phyloP scores from a whole-genome alignment of 2,329 filamentous ascomycete genomes.

The Thelonectria blattea region DNA sequence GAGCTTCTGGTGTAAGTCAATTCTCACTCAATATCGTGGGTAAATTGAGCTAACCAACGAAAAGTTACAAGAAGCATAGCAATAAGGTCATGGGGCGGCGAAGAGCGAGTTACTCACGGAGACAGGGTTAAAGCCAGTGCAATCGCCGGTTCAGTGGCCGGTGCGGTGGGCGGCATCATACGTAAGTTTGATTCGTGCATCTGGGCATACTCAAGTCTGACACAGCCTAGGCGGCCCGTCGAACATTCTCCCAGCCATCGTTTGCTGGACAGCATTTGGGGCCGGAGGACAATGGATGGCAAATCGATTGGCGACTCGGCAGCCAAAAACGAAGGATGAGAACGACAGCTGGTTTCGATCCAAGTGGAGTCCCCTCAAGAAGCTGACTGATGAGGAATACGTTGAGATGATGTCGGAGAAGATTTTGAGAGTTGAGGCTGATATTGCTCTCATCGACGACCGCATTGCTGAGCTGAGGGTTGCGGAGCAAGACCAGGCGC shows the following conservation, averaged over 20 bases:
- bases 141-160: slow-evolving; percentile 74
- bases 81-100: slow-evolving; percentile 55
- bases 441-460: slow-evolving; percentile 81
- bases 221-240: slow-evolving; percentile 53
- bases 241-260: slow-evolving; percentile 58
- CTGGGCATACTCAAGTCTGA: slow-evolving; percentile 23
- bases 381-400: slow-evolving; percentile 76
- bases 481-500: slow-evolving; percentile 20
- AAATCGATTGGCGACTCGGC: slow-evolving; percentile 40
- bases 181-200: slow-evolving; percentile 48
- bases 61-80: slow-evolving; percentile 56
- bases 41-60: slow-evolving; percentile 17
- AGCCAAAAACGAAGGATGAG: slow-evolving; percentile 47
- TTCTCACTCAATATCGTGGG: neutral
- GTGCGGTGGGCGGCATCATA: slow-evolving; percentile 61
- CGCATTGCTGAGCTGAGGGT: slow-evolving; percentile 59
- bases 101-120: slow-evolving; percentile 57
- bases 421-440: slow-evolving; percentile 72
- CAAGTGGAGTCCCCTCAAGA: slow-evolving; percentile 74
- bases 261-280: slow-evolving; percentile 54
- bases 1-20: slow-evolving; percentile 73
- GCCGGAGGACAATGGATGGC: slow-evolving; percentile 48
- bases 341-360: slow-evolving; percentile 55
- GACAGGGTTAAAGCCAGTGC: slow-evolving; percentile 73
- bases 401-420: slow-evolving; percentile 73